Evolutionary conservation across 1,139 yeast species (phyloP).

Genomic region (Diutina sp.): DNA sequence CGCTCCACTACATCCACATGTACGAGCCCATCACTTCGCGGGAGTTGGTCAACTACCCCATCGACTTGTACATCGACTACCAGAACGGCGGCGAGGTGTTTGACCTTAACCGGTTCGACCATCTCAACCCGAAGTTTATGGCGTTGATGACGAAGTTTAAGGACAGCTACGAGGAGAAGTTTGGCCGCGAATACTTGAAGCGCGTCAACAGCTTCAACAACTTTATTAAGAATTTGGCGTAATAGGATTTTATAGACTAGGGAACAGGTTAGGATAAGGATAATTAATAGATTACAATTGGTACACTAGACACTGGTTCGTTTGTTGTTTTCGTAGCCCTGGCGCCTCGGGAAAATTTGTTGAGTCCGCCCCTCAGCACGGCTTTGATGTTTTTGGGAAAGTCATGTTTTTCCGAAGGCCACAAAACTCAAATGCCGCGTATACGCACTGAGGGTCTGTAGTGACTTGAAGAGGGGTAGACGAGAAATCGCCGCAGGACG

Average conservation of each 20-base stretch:
- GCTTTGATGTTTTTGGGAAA: not conserved
- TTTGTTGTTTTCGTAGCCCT: too few species aligned
- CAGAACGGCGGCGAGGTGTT: conserved; percentile 33
- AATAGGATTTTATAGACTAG: not conserved
- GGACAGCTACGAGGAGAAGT: not conserved
- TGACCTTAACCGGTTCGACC: conserved; percentile 6
- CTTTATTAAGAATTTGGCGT: conserved; percentile 1
- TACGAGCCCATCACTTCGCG: conserved; percentile 40
- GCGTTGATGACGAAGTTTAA: not conserved
- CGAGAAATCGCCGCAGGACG: not conserved
- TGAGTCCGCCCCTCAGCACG: not conserved
- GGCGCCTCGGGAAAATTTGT: not conserved
- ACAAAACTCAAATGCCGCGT: not conserved
- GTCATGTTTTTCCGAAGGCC: not conserved
- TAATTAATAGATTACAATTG: not conserved
- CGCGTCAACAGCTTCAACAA: not conserved
- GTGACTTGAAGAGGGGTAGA: not conserved
- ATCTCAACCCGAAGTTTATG: not conserved
- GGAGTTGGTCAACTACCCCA: conserved; percentile 29
- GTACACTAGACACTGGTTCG: too few species aligned
- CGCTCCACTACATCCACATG: conserved; percentile 39
- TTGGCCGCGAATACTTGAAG: conserved; percentile 1
- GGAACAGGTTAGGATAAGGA: not conserved
- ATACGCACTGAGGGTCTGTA: not conserved
- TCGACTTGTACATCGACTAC: conserved; percentile 25